Evolutionary conservation across 768 basidiomycete genomes (phyloP).

Genomic region (Chalciporus sphaerocephalus): DNA sequence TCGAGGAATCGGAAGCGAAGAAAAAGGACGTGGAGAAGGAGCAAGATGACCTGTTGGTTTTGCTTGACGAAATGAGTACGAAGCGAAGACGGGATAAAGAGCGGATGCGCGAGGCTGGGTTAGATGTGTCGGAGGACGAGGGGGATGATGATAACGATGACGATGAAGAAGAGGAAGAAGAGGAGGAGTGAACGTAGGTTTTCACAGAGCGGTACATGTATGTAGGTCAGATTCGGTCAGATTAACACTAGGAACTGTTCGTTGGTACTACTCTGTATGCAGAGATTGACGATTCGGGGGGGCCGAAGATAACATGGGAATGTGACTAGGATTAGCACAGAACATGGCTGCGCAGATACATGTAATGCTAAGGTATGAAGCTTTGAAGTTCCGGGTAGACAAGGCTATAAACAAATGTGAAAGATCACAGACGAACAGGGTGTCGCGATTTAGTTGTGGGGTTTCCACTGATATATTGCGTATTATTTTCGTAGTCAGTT

Average conservation of each 20-base stretch:
- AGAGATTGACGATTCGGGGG: neutral
- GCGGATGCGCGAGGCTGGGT: slow-evolving; percentile 62
- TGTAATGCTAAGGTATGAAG: neutral
- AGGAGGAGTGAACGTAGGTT: neutral
- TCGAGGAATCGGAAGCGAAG: slow-evolving; percentile 56
- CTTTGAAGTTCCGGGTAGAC: neutral
- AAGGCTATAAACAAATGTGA: neutral
- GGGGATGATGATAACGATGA: slow-evolving; percentile 65
- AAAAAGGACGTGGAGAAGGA: slow-evolving; percentile 88
- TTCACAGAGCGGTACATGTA: neutral
- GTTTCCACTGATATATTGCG: neutral
- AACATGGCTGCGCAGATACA: neutral
- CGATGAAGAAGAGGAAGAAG: slow-evolving; percentile 38
- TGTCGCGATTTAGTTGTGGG: neutral
- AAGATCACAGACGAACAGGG: too few relatives aligned
- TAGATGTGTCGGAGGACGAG: slow-evolving; percentile 94
- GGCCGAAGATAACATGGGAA: neutral
- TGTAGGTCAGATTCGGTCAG: neutral
- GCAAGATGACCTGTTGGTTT: slow-evolving; percentile 90
- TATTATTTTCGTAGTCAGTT: neutral
- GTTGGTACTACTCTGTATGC: neutral
- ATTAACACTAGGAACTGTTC: neutral
- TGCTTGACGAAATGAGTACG: slow-evolving; percentile 84
- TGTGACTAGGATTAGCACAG: neutral
- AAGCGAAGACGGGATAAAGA: slow-evolving; percentile 86